phyloP scores from a whole-genome alignment of 2,329 filamentous ascomycete species.

The Ophiostoma montium region DNA sequence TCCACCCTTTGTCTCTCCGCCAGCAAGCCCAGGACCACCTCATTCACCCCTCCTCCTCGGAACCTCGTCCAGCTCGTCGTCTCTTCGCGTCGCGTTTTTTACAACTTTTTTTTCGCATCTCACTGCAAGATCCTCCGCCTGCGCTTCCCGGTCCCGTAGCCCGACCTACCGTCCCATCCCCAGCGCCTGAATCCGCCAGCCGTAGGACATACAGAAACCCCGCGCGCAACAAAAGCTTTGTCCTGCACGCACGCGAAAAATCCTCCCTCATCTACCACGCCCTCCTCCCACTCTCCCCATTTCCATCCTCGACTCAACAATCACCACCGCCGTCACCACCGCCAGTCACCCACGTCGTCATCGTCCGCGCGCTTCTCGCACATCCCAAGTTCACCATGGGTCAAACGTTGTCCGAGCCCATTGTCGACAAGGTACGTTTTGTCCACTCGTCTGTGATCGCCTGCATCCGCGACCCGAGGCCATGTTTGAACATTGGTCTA shows the following conservation, averaged over 20 bases:
- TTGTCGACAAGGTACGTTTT: conserved; percentile 85
- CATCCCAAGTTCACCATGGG: conserved; percentile 52
- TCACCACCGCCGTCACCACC: not conserved
- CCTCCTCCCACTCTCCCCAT: not conserved
- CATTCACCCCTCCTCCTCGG: conserved; percentile 14
- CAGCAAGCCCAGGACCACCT: conserved; percentile 12
- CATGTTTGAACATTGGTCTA: not conserved
- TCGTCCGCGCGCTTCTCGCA: conserved; percentile 1
- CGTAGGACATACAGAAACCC: conserved; percentile 2
- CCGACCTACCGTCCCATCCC: not conserved
- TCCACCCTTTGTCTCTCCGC: conserved; percentile 9
- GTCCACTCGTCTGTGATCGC: conserved; percentile 5
- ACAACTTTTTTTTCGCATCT: conserved; percentile 1
- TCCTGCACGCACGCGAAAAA: conserved; percentile 1
- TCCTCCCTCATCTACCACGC: not conserved
- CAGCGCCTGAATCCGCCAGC: not conserved
- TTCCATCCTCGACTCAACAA: not conserved
- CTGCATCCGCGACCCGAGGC: not conserved
- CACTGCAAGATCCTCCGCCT: not conserved
- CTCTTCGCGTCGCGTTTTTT: conserved; percentile 17
- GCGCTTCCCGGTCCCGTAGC: conserved; percentile 3
- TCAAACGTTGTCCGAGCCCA: conserved; percentile 97
- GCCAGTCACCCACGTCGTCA: not conserved
- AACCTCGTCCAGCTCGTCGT: not conserved
- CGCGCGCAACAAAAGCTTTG: not conserved